Percentiles rank a stretch among this genome's conserved stretches.
These are phyloP conservation scores for Spathaspora jeffriesii DNA, from an alignment of 1,139 yeast species.

Conservation along the genomic window DNA sequence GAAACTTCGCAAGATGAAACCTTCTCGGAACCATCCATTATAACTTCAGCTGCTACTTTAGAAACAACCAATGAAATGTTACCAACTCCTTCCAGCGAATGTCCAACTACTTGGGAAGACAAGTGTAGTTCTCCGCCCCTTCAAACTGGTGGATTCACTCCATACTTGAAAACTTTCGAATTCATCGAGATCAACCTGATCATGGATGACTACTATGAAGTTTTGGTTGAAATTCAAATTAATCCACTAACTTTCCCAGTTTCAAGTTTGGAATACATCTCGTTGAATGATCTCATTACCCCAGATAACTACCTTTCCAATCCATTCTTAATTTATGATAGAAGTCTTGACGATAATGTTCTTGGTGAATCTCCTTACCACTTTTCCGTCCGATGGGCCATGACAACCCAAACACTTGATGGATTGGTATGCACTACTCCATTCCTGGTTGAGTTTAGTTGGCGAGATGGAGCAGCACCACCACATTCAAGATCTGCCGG, in stretches of 20 bases:
- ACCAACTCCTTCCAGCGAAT: too few relatives aligned
- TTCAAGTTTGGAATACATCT: not conserved
- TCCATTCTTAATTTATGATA: not conserved
- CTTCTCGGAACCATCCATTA: too few relatives aligned
- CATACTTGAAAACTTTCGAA: too few relatives aligned
- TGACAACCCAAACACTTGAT: not conserved
- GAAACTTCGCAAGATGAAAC: too few relatives aligned
- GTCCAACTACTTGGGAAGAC: too few relatives aligned
- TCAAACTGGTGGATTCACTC: too few relatives aligned
- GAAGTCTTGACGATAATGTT: not conserved
- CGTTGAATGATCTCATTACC: not conserved
- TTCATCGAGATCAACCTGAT: not conserved
- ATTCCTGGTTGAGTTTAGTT: not conserved
- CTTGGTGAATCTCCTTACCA: not conserved
- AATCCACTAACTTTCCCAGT: not conserved
- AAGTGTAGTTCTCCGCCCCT: not conserved
- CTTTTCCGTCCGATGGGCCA: not conserved
- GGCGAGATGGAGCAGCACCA: too few relatives aligned
- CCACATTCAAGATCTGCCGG: too few relatives aligned
- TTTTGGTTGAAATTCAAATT: not conserved
- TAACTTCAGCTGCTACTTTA: too few relatives aligned
- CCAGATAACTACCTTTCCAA: too few relatives aligned
- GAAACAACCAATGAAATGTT: too few relatives aligned
- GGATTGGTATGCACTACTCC: not conserved
- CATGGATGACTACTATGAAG: not conserved